Evolutionary conservation across 768 basidiomycete genomes (phyloP), one percentile per base, ranked within the genome.

Genomic region (Rhodotorula kratochvilovae): DNA sequence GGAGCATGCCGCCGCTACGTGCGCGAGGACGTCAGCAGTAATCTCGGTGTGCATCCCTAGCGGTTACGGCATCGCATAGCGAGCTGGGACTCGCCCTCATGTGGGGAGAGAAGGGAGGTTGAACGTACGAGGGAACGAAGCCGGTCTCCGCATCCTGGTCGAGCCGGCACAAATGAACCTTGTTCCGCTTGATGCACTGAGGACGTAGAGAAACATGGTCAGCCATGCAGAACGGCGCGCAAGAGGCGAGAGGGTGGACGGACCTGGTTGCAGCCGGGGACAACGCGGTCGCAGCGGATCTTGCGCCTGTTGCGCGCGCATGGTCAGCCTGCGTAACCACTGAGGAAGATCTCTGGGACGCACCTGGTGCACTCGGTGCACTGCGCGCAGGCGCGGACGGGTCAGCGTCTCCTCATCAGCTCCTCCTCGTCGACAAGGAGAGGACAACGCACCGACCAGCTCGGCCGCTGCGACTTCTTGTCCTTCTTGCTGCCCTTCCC

Each of bases 251-350:
- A 31, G 5, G 42, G 59, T 0, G 5, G 10, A 45, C 42, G 51
- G 5, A 63, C 63, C 63, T 63, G 67, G 31, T 66, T 65, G 60
- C 71, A 72, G 0, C 71, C 71, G 2, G 71, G 71, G 0, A 72
- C 71, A 31, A 72, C 67, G n/a, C 67, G 39, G 51, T 72, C 66
- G 42, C 71, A 72, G 45, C 67, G 67, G 39, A 72, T 72, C 67
- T 68, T 72, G 29, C 71, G 67, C 31, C 67, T 67, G 48, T 12
- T 8, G 4, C 16, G 8, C 23, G 50, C 16, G 53, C 25, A 4
- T 36, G 31, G 43, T n/a, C 23, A 10, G 16, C 17, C 46, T 25
- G n/a, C 21, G 45, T 5, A 15, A 17, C 7, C 21, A 5, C 12
- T 46, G 4, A 3, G 45, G 16, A 21, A 46, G 45, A 46, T 17